Conservation (phyloP, 2,329 filamentous ascomycete species). For the Apiospora aurea region DNA sequence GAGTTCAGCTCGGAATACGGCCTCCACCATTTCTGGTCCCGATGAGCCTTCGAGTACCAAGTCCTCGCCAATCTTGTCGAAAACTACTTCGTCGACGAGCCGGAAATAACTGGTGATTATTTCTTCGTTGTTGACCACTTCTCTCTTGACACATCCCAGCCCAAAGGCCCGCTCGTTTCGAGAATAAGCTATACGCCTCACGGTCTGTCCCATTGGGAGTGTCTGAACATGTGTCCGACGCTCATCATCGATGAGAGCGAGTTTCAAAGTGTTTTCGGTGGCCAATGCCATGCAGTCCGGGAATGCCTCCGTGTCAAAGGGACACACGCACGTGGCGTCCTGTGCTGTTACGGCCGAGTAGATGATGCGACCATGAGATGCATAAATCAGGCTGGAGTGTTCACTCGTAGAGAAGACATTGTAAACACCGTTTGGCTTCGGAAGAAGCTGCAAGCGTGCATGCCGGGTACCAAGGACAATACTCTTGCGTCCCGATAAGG, state of each 20-base stretch:
- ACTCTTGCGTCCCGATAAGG: conserved; percentile 77
- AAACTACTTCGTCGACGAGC: conserved; percentile 89
- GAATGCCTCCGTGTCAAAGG: conserved; percentile 83
- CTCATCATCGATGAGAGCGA: conserved; percentile 83
- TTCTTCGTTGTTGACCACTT: conserved; percentile 75
- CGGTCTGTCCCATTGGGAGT: conserved; percentile 79
- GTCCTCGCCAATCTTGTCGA: conserved; percentile 76
- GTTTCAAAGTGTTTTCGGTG: conserved; percentile 76
- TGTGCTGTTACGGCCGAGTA: conserved; percentile 95
- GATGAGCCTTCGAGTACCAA: conserved; percentile 63
- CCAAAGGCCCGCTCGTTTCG: conserved; percentile 81
- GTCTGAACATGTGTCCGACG: conserved; percentile 88
- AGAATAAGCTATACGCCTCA: conserved; percentile 87
- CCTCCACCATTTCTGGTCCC: conserved; percentile 78
- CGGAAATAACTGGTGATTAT: conserved; percentile 81
- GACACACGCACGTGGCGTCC: conserved; percentile 80
- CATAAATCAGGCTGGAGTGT: conserved; percentile 92
- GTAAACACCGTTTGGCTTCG: conserved; percentile 69
- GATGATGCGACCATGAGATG: conserved; percentile 83
- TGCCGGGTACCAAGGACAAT: conserved; percentile 87
- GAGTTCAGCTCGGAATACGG: conserved; percentile 79
- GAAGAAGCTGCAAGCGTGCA: conserved; percentile 80
- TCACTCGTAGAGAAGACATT: conserved; percentile 95
- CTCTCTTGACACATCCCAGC: conserved; percentile 82
- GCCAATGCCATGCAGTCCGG: conserved; percentile 83